Evolutionary conservation across 345 rosid genomes (phyloP).

Genomic region (Turritis glabra): DNA sequence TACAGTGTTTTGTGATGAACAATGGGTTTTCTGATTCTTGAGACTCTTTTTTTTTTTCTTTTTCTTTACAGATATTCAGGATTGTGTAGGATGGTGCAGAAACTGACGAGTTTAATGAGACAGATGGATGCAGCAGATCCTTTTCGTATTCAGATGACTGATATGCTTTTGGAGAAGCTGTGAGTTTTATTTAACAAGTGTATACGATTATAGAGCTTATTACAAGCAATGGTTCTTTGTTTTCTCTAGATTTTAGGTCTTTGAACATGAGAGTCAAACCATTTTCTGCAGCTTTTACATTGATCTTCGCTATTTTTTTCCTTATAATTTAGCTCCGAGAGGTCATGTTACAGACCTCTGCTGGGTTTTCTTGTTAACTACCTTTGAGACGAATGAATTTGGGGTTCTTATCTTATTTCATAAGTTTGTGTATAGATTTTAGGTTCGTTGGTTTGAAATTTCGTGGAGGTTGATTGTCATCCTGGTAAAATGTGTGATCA

Average conservation of each 20-base stretch:
- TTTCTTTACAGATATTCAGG: slow-evolving; percentile 54
- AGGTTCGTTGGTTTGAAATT: not conserved
- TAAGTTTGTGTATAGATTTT: not conserved
- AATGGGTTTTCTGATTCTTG: not conserved
- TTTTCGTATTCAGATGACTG: slow-evolving; percentile 82
- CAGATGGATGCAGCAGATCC: slow-evolving; percentile 87
- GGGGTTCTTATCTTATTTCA: not conserved
- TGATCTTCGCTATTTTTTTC: not conserved
- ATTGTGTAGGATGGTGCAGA: slow-evolving; percentile 86
- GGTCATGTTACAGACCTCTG: not conserved
- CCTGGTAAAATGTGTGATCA: not conserved
- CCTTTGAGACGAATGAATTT: not conserved
- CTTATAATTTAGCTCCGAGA: not conserved
- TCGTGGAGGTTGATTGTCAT: slow-evolving; percentile 1
- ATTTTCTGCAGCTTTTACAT: slow-evolving; percentile 1
- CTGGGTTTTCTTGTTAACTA: not conserved
- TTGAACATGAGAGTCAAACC: not conserved
- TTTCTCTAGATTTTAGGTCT: not conserved
- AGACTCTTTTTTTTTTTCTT: not conserved
- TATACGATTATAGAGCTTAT: not conserved
- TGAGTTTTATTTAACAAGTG: slow-evolving; percentile 36
- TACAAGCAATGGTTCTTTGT: not conserved
- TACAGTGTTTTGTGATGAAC: not conserved
- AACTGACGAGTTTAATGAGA: slow-evolving; percentile 71
- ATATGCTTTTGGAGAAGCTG: slow-evolving; percentile 83